Evolutionary conservation across 345 rosid species (phyloP), one percentile per base, ranked within the genome.

Genomic region (Eucalyptus erythrocorys): DNA sequence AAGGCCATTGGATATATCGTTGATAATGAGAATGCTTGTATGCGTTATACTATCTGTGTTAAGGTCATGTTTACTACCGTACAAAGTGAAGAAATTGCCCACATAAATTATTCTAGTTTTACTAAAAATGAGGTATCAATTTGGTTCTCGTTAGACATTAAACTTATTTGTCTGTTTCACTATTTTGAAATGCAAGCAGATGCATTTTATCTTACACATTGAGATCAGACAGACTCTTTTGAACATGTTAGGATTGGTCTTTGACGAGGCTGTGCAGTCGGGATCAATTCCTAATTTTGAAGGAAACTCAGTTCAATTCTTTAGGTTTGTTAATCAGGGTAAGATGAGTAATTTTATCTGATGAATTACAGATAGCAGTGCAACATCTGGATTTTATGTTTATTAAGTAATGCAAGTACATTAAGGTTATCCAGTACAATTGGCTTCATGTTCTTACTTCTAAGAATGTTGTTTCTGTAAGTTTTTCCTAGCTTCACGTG

Each of bases 201-300:
- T 50, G 21, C 53, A 16, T 16, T 50, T 50, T 50, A 50, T 50
- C 4, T 50, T 49, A 2, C 19, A 15, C 51, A 45, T 48, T 85
- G 7, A 48, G 87, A 47, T 53, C 0, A 10, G 16, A 34, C 48
- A 16, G 49, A 89, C 64, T 43, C 27, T 49, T 13, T 55, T 90
- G 8, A 88, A 85, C 13, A 12, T 66, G 49, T 19, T 64, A 98
- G 99, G 93, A 91, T 61, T 97, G 99, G 99, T 91, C 76, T 90
- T 98, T 87, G 96, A 96, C 87, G 94, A 93, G 86, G 94, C 94
- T 90, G 96, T 92, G 27, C 94, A 97, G 90, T 94, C 94, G 94
- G 94, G 91, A 59, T 93, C 94, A 79, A 92, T 96, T 91, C 61
- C 93, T 61, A 92, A 90, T 87, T 98, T 97, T 93, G 99, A 57